Base-by-base conservation (phyloP, 1,284 basidiomycete species). In the Microbotryum violaceum region DNA sequence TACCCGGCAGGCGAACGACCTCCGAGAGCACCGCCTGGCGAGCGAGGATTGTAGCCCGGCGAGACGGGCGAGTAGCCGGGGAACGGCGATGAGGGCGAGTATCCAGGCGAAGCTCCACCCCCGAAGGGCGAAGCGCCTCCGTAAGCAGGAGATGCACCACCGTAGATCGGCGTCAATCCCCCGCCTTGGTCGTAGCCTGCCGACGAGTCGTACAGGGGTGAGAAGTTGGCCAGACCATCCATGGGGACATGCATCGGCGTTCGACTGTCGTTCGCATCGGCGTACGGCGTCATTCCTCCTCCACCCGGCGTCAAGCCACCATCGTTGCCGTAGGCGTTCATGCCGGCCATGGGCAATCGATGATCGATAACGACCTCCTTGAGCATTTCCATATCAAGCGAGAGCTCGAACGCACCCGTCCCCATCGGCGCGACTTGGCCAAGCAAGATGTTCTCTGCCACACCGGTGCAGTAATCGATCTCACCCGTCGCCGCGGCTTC, bases 321-420 rank as follows among this genome's bases (percentile, higher is more conserved):
- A 58, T 89, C 87, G 67, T 72, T 82, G 29, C 66, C 60, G 27
- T 65, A 65, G 52, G 84, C 85, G 72, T 90, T 87, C 42, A 91
- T 86, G 56, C 75, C 64, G 33, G 73, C 75, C n/a, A 79, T 76
- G 0, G 93, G 93, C 62, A 97, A 79, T 50, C 91, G 87, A 73
- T 94, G 91, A 75, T 99, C 96, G 60, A 97, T 89, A 61, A 98
- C 93, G 54, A 97, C 94, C 68, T 98, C 94, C 81, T 97, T 96
- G 71, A 99, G 82, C 91, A 97, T 96, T 70, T 94, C 89, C 70
- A 97, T 88, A 77, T 98, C 96, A 54, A 99, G 82, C 1, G 91
- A 87, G 56, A 98, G 89, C 58, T 97, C 94, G 67, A 71, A 72
- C 9, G 68, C 63, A 49, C 77, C 77, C 1, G 77, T 78, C 27